A percentile compares a stretch with the other conserved stretches of the same genome.
These are phyloP conservation scores for Hibiscus mutabilis DNA, from an alignment of 345 rosid species.

Conservation along the genomic window DNA sequence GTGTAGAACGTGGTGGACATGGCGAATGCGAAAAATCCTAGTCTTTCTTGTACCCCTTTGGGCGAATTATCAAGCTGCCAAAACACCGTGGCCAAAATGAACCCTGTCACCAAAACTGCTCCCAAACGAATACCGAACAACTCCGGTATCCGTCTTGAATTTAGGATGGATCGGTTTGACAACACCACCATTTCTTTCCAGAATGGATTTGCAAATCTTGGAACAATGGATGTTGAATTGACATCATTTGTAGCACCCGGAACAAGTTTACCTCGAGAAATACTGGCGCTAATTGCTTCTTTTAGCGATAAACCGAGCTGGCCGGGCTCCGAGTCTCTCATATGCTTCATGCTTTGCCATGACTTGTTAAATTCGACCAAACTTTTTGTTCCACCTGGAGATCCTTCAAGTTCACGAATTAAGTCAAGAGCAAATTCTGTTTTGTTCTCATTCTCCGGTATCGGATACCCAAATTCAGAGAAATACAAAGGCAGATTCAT, in stretches of 20 bases:
- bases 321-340: slow-evolving; percentile 25
- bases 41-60: slow-evolving; percentile 72
- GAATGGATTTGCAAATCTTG: slow-evolving; percentile 72
- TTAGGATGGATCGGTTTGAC: slow-evolving; percentile 55
- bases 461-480: slow-evolving; percentile 79
- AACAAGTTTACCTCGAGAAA: slow-evolving; percentile 78
- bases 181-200: slow-evolving; percentile 78
- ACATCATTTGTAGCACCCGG: slow-evolving; percentile 35
- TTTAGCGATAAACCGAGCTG: slow-evolving; percentile 51
- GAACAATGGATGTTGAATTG: slow-evolving; percentile 50
- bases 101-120: slow-evolving; percentile 78
- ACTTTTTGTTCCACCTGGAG: slow-evolving; percentile 73
- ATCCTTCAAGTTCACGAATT: slow-evolving; percentile 81
- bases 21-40: slow-evolving; percentile 92
- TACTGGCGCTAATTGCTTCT: slow-evolving; percentile 89
- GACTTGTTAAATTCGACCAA: slow-evolving; percentile 71
- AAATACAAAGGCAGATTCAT: slow-evolving; percentile 47
- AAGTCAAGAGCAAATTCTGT: slow-evolving; percentile 83
- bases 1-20: slow-evolving; percentile 98
- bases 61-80: slow-evolving; percentile 89
- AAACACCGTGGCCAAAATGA: slow-evolving; percentile 81
- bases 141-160: slow-evolving; percentile 73
- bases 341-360: slow-evolving; percentile 64
- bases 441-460: slow-evolving; percentile 78
- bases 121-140: slow-evolving; percentile 68